A percentile compares a stretch with the other conserved stretches of the same genome.
Conservation (phyloP, 1,284 basidiomycete species). For the Peniophora sp. region DNA sequence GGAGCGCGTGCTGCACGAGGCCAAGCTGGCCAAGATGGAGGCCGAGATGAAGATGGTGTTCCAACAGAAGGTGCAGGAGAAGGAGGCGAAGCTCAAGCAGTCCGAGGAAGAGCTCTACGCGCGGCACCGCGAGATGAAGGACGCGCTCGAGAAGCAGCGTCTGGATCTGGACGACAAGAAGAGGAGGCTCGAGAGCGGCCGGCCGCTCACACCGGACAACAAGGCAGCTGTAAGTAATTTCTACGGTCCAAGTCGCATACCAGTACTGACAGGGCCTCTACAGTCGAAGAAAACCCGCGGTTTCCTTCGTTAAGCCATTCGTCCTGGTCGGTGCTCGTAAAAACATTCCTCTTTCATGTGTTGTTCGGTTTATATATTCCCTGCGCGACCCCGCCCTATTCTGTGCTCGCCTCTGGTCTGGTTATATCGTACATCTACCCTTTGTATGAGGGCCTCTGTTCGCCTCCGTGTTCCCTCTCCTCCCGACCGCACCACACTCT, state of each 20-base stretch:
- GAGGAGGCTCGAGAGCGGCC: conserved; percentile 88
- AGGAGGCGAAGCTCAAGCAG: conserved; percentile 96
- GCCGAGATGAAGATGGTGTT: conserved; percentile 99
- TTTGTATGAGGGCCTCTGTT: conserved; percentile 2
- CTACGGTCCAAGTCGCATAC: conserved; percentile 1
- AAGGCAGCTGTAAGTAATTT: conserved; percentile 60
- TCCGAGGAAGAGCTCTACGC: conserved; percentile 97
- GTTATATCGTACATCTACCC: not conserved
- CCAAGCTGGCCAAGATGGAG: conserved; percentile 98
- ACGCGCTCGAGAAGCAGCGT: conserved; percentile 95
- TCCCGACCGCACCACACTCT: conserved; percentile 34
- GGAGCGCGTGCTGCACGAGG: conserved; percentile 88
- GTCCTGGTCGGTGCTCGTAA: conserved; percentile 6
- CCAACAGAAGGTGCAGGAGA: conserved; percentile 98
- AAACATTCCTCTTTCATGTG: conserved; percentile 1
- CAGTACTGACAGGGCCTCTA: conserved; percentile 5
- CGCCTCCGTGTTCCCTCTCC: not conserved
- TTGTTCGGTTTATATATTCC: conserved; percentile 3
- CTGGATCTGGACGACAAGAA: conserved; percentile 97
- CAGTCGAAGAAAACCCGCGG: conserved; percentile 67
- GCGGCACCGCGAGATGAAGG: conserved; percentile 98
- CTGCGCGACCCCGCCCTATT: not conserved
- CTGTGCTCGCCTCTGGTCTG: conserved; percentile 2
- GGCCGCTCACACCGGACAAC: conserved; percentile 84
- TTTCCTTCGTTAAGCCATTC: conserved; percentile 54